Base-by-base conservation (phyloP, 1,284 basidiomycete species). In the Cryptococcus wingfieldii region DNA sequence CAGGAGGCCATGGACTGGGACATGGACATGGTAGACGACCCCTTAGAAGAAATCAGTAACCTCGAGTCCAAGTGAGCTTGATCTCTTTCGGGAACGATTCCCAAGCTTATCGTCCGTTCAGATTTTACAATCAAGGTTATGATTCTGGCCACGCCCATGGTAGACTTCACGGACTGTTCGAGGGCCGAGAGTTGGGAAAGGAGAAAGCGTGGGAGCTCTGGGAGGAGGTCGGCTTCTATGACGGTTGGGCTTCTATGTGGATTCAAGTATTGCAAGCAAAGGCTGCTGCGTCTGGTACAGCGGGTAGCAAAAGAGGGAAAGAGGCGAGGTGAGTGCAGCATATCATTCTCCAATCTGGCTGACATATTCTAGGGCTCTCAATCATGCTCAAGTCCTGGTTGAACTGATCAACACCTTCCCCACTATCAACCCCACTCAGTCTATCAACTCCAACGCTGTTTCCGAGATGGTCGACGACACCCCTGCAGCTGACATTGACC, bases 201-300 rank as follows among this genome's bases (percentile, higher is more conserved):
- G 87, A 91, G 68, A 94, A 97, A 71, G 91, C 90, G 0, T 97
- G 87, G 74, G 91, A 95, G 77, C 84, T 97, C 72, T 97, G 94
- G 92, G 92, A 96, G 74, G 44, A 98, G 74, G 82, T 98, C 6
- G 93, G 89, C 2, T 97, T 87, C 71, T 95, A 95, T 71, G 83
- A 90, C 67, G 94, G 92, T 3, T 87, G 88, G 68, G 89, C 90
- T 4, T 62, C 68, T 51, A 82, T 86, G 57, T 96, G 89, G 88
- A 71, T 79, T 53, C 78, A 79, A 1, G 70, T 73, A 19, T 56
- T 74, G n/a, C 60, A 37, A 13, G 45, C 70, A 47, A 78, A 79
- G 50, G 74, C 51, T 38, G 77, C 47, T 69, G 14, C n/a, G 14
- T n/a, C 44, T 27, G 25, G 14, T 27, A 19, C 18, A 25, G 27